Base-by-base conservation (phyloP, 768 basidiomycete species). In the Tricholoma sp. region DNA sequence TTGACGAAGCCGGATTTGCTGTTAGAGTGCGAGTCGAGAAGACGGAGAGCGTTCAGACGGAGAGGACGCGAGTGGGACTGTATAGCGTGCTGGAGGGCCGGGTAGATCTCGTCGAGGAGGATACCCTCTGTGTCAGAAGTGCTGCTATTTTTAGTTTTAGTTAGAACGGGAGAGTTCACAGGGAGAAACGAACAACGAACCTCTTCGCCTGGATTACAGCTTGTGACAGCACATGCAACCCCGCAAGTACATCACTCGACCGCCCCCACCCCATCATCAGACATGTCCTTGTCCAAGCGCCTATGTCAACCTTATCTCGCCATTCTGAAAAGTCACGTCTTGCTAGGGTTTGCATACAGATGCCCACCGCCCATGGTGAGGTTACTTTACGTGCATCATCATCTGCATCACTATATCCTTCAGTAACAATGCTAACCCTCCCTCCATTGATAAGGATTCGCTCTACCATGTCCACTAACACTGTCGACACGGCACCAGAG, bases 11-110 rank as follows among this genome's bases (percentile, higher is more conserved):
- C 73, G 1, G 84, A 84, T 4, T 76, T 24, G 24, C 24, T 4
- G 24, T 24, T 24, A 24, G 24, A 24, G 24, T 4, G 4, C 24
- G 24, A 24, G 24, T 24, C 70, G 13, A 91, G 80, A 6, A 94
- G 72, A 20, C 81, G 79, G 6, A 97, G 77, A 0, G 84, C 75
- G 17, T 80, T 75, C 1, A 87, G 72, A 11, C 96, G 85, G 5
- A 90, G 73, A 1, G 72, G 55, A 2, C 82, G 82, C 7, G 88
- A 88, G 64, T 94, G 86, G 0, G 93, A 95, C 2, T 89, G 71
- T 1, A 97, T 68, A 17, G 83, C 74, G 0, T 69, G 63, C 28
- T 79, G 74, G 18, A 96, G 69, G 20, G 65, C 62, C 0, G 76
- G 67, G 59, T 89, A 90, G 3, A 86, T 64, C 17, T 76, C 74